Evolutionary conservation across 2,329 filamentous ascomycete species (phyloP), one percentile per base, ranked within the genome.

Genomic region (Clonostachys sp.): DNA sequence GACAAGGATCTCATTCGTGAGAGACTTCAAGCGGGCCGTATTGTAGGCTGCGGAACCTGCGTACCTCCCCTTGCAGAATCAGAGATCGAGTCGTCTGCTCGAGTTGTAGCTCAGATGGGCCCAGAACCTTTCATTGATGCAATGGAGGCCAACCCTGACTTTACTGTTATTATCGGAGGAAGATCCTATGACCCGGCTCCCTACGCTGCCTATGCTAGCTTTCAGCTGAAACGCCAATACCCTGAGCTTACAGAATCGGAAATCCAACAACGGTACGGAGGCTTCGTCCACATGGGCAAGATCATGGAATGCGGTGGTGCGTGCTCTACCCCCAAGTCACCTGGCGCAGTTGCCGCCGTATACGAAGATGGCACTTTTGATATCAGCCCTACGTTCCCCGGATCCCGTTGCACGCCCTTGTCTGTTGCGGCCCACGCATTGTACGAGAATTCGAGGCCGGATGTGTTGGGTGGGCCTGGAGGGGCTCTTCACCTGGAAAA

Each of bases 381-480:
- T 40, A 61, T 80, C 4, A 54, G 56, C 3, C 74, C 77, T 0
- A 54, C 70, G 0, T 60, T 64, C 6, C 62, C 68, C 0, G 51
- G 52, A 0, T 62, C 68, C 0, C 60, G 59, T 2, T 80, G 77
- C 50, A 78, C 72, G 0, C 67, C 73, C 0, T 47, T 72, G 0
- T 72, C 70, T 0, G 75, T 81, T 1, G 75, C 75, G 1, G 73
- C 77, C 0, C 77, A 81, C 50, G 72, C 75, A 0, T 56, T 81
- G 12, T 81, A 81, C 45, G 77, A 80, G 60, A 81, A 80, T 50
- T 64, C 68, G 0, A 57, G 77, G 14, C 77, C 78, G 0, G 77
- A 81, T 55, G 53, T 73, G 2, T 54, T 80, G 2, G 50, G 61
- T 6, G 77, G 77, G 0, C 78, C 77, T 0, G 78, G 77, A 1